Conservation (phyloP, 768 basidiomycete species). For the Russula emetica region DNA sequence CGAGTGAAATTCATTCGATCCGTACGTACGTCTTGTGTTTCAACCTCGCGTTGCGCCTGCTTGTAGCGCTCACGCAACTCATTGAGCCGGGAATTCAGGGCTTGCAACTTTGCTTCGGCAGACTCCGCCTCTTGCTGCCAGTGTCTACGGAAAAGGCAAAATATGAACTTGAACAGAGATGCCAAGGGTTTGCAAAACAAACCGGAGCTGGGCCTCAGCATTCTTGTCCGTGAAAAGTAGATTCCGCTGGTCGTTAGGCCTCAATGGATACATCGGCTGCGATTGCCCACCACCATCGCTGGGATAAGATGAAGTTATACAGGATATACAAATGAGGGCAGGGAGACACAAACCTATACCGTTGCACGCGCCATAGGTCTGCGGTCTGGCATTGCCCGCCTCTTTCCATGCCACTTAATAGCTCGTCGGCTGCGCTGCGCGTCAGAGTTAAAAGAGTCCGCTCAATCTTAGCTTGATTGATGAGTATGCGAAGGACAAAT, state of each 20-base stretch:
- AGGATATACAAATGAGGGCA: neutral
- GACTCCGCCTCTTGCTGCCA: constrained; percentile 40
- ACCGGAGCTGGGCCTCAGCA: constrained; percentile 24
- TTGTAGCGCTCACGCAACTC: constrained; percentile 35
- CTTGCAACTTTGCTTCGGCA: constrained; percentile 39
- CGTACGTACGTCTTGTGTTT: constrained; percentile 14
- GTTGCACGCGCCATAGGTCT: constrained; percentile 58
- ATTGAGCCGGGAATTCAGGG: constrained; percentile 32
- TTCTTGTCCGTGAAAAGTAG: constrained; percentile 24
- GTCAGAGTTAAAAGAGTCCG: constrained; percentile 56
- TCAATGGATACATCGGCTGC: constrained; percentile 36
- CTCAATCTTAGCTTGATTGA: constrained; percentile 74
- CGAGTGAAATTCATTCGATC: neutral
- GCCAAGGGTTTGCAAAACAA: neutral
- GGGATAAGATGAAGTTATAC: constrained; percentile 1
- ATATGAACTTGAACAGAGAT: neutral
- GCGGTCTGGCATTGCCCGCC: constrained; percentile 61
- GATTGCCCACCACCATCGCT: constrained; percentile 71
- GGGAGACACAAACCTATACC: constrained; percentile 51
- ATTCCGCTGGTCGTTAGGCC: constrained; percentile 33
- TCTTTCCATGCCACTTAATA: constrained; percentile 41
- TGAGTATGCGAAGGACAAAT: constrained; percentile 73
- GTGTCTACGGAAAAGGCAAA: constrained; percentile 38
- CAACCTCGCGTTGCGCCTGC: constrained; percentile 31
- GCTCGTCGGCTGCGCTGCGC: constrained; percentile 59